Evolutionary conservation across 2,329 filamentous ascomycete genomes (phyloP), one percentile per base, ranked within the genome.

Genomic region (Ophioceras dolichostomum): DNA sequence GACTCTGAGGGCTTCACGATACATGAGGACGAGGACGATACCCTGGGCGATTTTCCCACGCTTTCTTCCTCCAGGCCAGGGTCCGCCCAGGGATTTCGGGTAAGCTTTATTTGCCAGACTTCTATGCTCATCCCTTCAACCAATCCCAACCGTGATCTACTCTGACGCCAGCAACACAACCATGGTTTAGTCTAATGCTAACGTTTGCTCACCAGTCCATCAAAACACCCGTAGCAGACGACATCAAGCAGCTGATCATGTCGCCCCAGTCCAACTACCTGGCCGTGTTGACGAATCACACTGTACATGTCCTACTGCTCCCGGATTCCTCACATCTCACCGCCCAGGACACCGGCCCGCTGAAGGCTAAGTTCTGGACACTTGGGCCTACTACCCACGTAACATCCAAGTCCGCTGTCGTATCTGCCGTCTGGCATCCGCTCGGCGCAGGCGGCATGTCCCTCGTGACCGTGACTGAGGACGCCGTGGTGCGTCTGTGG

Each of bases 311-410:
- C 48, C 80, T 84, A 39, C 66, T 88, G n/a, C 68, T 96, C 4
- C 89, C 89, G 19, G 82, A 93, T 46, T 67, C 81, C 1, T 76
- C 81, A 8, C 80, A 88, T 49, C 74, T 95, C 22, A 77, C 76
- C 13, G 72, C 76, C 41, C 67, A 71, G 32, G 84, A 89, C 50
- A 65, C 61, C 33, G 68, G 72, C 9, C 75, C 79, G 5, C 68
- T 94, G 49, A 84, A 83, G 51, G 69, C 88, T 21, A 93, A 85
- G 57, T 85, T 85, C 37, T 93, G 85, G 61, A 89, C 89, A 16
- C 68, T 96, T n/a, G 89, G 89, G 1, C 87, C 88, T 21, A 93
- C 86, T 3, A 87, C 83, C 4, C 89, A 96, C 58, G 86, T 95
- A 34, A 80, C 88, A 35, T 85, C 89, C 33, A 80, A 87, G 46